A percentile compares a stretch with the other conserved stretches of the same genome.
Evolutionary conservation across 1,139 yeast genomes (phyloP).

Genomic region (Suhomyces chickasaworum): DNA sequence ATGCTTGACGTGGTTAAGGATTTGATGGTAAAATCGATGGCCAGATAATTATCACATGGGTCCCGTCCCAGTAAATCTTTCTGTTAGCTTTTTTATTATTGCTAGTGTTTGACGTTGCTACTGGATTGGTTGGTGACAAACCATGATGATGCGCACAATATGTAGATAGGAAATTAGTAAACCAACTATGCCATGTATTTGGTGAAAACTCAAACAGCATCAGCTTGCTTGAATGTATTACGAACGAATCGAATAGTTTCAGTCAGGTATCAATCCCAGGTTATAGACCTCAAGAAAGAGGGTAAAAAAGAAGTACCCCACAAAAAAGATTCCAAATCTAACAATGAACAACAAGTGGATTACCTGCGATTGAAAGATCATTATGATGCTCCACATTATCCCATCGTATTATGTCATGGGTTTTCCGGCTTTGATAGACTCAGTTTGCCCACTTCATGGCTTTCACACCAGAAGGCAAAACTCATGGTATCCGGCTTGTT

Average conservation of each 20-base stretch:
- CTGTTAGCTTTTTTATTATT: too few relatives aligned
- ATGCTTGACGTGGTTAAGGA: constrained; percentile 62
- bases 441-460: constrained; percentile 40
- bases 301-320: constrained; percentile 7
- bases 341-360: not conserved
- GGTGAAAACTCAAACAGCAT: not conserved
- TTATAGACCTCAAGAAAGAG: constrained; percentile 6
- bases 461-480: constrained; percentile 8
- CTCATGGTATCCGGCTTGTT: constrained; percentile 6
- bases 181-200: constrained; percentile 18
- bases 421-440: constrained; percentile 76
- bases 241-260: not conserved
- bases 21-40: constrained; percentile 38
- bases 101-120: not conserved
- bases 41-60: constrained; percentile 4
- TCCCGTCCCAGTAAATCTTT: not conserved
- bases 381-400: constrained; percentile 49
- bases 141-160: not conserved
- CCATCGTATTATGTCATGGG: constrained; percentile 83
- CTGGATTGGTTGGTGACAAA: not conserved
- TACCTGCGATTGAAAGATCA: constrained; percentile 9
- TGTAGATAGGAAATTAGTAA: not conserved
- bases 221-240: not conserved
- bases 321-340: not conserved
- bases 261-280: constrained; percentile 2